Conservation (phyloP, 129 eudicot species). For the Ambrosia artemisiifolia region DNA sequence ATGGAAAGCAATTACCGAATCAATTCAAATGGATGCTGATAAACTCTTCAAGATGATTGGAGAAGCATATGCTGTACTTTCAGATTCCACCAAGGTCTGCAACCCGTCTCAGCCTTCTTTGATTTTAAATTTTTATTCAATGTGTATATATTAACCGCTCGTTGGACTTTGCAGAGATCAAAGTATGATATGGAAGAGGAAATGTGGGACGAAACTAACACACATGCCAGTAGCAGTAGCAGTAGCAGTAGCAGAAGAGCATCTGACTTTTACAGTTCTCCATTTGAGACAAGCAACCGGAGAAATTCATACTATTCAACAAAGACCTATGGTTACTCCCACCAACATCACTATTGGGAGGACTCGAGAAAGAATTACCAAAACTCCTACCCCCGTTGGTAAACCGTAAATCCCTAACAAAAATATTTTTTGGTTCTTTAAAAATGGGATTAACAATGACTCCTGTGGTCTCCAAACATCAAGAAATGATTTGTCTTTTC, state of each 20-base stretch:
- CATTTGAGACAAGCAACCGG: slow-evolving; percentile 42
- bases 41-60: slow-evolving; percentile 91
- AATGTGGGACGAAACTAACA: slow-evolving; percentile 47
- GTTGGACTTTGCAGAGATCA: slow-evolving; percentile 50
- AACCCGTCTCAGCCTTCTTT: background rate
- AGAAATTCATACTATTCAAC: slow-evolving; percentile 37
- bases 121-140: background rate
- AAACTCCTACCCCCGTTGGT: slow-evolving; percentile 55
- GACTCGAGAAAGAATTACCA: slow-evolving; percentile 42
- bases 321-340: slow-evolving; percentile 33
- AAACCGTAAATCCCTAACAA: slow-evolving; percentile 22
- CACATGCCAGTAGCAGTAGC: slow-evolving; percentile 31
- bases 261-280: slow-evolving; percentile 50
- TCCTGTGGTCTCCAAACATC: background rate
- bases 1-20: slow-evolving; percentile 70
- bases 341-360: slow-evolving; percentile 52
- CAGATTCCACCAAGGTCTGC: slow-evolving; percentile 73
- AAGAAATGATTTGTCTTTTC: background rate
- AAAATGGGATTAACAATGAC: background rate
- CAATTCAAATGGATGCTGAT: slow-evolving; percentile 76
- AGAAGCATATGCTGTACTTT: slow-evolving; percentile 91
- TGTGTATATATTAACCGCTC: background rate
- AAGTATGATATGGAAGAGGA: slow-evolving; percentile 78
- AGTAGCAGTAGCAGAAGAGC: slow-evolving; percentile 42
- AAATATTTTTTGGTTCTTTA: background rate